These are phyloP conservation scores for Aspergillus pseudotamarii DNA, from an alignment of 2,329 filamentous ascomycete species.

Conservation along the genomic window DNA sequence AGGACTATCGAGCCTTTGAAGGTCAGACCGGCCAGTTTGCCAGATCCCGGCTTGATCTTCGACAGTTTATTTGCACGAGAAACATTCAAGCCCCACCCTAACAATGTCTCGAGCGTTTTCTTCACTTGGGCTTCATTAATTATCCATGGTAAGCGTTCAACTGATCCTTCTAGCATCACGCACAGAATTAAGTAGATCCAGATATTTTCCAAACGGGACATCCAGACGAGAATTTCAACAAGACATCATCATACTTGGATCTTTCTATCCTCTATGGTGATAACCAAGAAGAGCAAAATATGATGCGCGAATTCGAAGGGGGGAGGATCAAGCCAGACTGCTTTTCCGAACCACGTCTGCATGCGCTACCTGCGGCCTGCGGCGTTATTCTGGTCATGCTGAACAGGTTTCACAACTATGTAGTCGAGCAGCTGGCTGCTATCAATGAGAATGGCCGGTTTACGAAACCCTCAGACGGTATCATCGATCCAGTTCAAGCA, in stretches of 20 bases:
- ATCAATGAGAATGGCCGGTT: constrained; percentile 87
- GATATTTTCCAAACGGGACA: constrained; percentile 72
- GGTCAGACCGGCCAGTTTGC: constrained; percentile 57
- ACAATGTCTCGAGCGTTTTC: constrained; percentile 71
- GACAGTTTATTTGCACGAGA: constrained; percentile 48
- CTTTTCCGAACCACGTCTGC: constrained; percentile 70
- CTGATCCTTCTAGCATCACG: neutral
- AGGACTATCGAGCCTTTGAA: constrained; percentile 64
- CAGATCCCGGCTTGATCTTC: constrained; percentile 62
- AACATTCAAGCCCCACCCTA: constrained; percentile 59
- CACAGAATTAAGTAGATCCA: constrained; percentile 15
- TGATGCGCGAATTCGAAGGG: constrained; percentile 65
- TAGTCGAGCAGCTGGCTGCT: constrained; percentile 74
- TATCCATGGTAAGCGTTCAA: constrained; percentile 61
- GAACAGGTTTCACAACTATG: constrained; percentile 77
- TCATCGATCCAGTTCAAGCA: constrained; percentile 53
- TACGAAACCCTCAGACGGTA: constrained; percentile 56
- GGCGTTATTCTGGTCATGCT: constrained; percentile 76
- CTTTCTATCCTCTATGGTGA: constrained; percentile 73
- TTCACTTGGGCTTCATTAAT: constrained; percentile 77
- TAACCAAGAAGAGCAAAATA: constrained; percentile 51
- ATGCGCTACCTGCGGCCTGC: constrained; percentile 72
- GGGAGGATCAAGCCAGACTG: constrained; percentile 73
- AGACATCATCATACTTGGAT: constrained; percentile 73
- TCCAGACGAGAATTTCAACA: constrained; percentile 54